phyloP scores from a whole-genome alignment of 2,329 filamentous ascomycete genomes.

The Cladosporium sp. region DNA sequence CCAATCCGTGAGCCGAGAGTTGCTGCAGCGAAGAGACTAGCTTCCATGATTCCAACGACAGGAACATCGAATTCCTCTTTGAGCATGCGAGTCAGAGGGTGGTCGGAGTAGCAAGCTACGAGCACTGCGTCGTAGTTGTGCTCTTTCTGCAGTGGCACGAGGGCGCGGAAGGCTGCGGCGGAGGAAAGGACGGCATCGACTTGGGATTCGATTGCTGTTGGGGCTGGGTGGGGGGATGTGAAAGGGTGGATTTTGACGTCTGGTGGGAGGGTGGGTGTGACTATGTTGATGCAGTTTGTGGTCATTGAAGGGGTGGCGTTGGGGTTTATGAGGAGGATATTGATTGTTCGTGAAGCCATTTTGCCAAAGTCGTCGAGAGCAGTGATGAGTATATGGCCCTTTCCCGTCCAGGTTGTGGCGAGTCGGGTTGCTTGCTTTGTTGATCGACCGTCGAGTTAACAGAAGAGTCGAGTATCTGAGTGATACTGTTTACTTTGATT shows the following conservation, averaged over 20 bases:
- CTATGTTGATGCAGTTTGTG: conserved; percentile 41
- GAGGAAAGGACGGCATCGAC: conserved; percentile 50
- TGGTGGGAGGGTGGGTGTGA: conserved; percentile 42
- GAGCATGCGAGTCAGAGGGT: conserved; percentile 44
- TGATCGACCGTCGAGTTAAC: too few relatives aligned
- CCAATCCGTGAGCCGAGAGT: conserved; percentile 48
- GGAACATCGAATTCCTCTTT: conserved; percentile 45
- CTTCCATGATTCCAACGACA: conserved; percentile 50
- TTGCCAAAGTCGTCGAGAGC: not conserved
- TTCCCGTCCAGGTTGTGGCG: too few relatives aligned
- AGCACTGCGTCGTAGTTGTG: conserved; percentile 43
- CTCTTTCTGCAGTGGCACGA: conserved; percentile 38
- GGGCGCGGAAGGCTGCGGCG: conserved; percentile 44
- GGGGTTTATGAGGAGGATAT: conserved; percentile 47
- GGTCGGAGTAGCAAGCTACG: conserved; percentile 48
- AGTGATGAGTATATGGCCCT: not conserved
- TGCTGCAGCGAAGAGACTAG: conserved; percentile 45
- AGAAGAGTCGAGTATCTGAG: too few relatives aligned
- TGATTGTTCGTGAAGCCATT: conserved; percentile 21
- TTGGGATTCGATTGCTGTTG: conserved; percentile 49
- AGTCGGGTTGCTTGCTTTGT: too few relatives aligned
- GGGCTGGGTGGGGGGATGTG: conserved; percentile 47
- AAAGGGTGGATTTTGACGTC: conserved; percentile 48
- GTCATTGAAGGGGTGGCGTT: conserved; percentile 48
- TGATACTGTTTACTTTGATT: too few relatives aligned